A percentile compares a stretch with the other conserved stretches of the same genome.
Evolutionary conservation across 2,329 filamentous ascomycete genomes (phyloP).

Genomic region (Ceratocystis variospora): DNA sequence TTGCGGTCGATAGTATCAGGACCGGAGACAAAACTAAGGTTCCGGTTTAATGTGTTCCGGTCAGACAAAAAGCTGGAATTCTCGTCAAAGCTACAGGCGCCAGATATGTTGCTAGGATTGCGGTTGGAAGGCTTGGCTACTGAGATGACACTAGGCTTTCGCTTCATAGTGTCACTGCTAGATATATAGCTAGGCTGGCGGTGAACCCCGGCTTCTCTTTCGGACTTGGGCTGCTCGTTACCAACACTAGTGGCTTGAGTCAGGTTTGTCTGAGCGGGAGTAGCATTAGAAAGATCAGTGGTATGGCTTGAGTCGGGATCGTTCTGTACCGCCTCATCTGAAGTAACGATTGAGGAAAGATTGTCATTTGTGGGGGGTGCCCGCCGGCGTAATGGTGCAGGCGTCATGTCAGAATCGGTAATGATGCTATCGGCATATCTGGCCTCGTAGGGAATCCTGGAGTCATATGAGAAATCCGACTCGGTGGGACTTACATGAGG

Average conservation of each 20-base stretch:
- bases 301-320: slow-evolving; percentile 39
- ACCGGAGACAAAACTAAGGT: slow-evolving; percentile 10
- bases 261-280: slow-evolving; percentile 35
- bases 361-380: slow-evolving; percentile 43
- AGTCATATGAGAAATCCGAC: slow-evolving; percentile 13
- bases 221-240: slow-evolving; percentile 31
- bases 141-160: slow-evolving; percentile 11
- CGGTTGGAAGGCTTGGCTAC: background rate
- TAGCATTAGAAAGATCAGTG: slow-evolving; percentile 22
- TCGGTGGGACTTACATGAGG: slow-evolving; percentile 10
- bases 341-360: slow-evolving; percentile 44
- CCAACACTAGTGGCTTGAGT: slow-evolving; percentile 40
- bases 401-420: slow-evolving; percentile 20
- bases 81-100: background rate
- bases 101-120: slow-evolving; percentile 13
- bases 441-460: background rate
- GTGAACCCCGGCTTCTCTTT: slow-evolving; percentile 2
- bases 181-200: slow-evolving; percentile 15
- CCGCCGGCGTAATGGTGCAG: slow-evolving; percentile 26
- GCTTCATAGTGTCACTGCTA: slow-evolving; percentile 2
- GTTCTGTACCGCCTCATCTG: slow-evolving; percentile 35
- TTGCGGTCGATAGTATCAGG: slow-evolving; percentile 13
- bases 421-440: slow-evolving; percentile 14
- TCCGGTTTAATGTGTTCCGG: slow-evolving; percentile 3
- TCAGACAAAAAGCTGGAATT: slow-evolving; percentile 6